Evolutionary conservation across 2,329 filamentous ascomycete genomes (phyloP), one percentile per base, ranked within the genome.

Genomic region (Colletotrichum sojae): DNA sequence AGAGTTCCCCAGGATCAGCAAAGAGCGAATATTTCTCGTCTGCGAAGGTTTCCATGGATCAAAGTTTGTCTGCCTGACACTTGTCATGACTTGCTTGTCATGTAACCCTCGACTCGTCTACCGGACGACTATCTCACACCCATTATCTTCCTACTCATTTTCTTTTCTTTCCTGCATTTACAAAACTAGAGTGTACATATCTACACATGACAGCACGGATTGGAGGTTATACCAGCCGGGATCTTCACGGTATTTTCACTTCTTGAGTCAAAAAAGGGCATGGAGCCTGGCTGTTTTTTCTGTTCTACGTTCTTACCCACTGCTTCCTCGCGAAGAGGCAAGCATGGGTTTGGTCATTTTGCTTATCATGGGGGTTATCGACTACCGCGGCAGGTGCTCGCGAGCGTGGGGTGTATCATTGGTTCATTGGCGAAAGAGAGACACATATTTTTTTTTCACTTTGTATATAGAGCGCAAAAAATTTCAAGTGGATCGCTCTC

Each of bases 101-200:
- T 36, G 31, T 36, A 36, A 36, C 31, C 31, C 31, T 36, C 31
- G 31, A 36, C 31, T 36, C 31, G 31, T 36, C 31, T 36, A 36
- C 6, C 31, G 31, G 10, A 10, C 31, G 31, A 8, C 8, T 8
- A 10, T 8, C n/a, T 20, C 9, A 18, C 16, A 49, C n/a, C n/a
- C 6, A 20, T 18, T 9, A 12, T 9, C 3, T 25, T 49, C 46
- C 8, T 6, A 10, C 12, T 54, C 10, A n/a, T 48, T 16, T 48
- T 39, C 39, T 27, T 25, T 51, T n/a, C 22, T 39, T 22, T 25
- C 22, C 25, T 63, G 52, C 60, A 63, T 63, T 63, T 63, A 55
- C 60, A 63, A 51, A 27, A 36, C 39, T 66, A 60, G 62, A 69
- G 55, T 66, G 66, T 69, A 69, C 61, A 69, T 69, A 69, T 39